These are phyloP conservation scores for Pseudisothecium myosuroides DNA, from an alignment of 225 moss, liverwort and hornwort genomes.

Conservation along the genomic window DNA sequence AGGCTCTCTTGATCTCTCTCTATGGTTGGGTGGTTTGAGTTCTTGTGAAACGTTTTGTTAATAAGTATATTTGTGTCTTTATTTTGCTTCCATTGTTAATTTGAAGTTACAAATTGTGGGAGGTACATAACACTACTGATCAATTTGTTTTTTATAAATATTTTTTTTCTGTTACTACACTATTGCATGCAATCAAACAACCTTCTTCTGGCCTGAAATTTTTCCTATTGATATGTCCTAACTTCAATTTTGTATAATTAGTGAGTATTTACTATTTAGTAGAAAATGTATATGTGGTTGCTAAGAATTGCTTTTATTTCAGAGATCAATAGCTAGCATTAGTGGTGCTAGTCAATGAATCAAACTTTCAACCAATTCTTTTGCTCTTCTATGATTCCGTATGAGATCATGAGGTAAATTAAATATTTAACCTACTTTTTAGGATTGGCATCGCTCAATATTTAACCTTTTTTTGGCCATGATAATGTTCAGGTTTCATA, in stretches of 20 bases:
- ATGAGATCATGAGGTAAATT: not conserved
- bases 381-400: not conserved
- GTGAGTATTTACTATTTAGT: no score
- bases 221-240: not conserved
- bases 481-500: not conserved
- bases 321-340: not conserved
- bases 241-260: not conserved
- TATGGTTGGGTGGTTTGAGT: no score
- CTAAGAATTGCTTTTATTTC: not conserved
- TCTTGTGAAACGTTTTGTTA: no score
- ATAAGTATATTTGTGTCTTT: no score
- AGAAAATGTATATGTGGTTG: not conserved
- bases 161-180: no score
- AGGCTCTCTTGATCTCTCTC: no score
- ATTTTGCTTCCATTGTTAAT: no score
- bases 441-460: not conserved
- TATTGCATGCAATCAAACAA: no score
- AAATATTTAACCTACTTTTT: not conserved
- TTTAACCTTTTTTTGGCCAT: not conserved
- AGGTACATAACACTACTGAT: no score
- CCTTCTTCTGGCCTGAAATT: no score
- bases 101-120: no score
- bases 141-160: no score
- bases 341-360: not conserved
- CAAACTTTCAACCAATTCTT: not conserved